These are phyloP conservation scores for Rhododendron kiyosumense DNA, from an alignment of 148 eudicot genomes.

Conservation along the genomic window DNA sequence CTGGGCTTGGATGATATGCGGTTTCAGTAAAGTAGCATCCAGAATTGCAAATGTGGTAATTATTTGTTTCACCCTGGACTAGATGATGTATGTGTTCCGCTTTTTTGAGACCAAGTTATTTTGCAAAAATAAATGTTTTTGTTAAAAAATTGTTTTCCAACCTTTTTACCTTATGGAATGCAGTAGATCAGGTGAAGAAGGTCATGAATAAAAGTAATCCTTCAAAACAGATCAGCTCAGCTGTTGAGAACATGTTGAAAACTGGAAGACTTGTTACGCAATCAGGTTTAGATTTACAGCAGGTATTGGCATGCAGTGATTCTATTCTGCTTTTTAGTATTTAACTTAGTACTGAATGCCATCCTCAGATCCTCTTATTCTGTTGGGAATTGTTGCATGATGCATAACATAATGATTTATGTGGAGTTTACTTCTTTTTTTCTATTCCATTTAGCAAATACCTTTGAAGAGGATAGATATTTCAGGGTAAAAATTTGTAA, in stretches of 20 bases:
- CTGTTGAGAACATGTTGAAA: slow-evolving; percentile 76
- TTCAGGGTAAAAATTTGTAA: neutral
- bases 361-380: neutral
- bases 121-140: neutral
- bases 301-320: slow-evolving; percentile 43
- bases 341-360: neutral
- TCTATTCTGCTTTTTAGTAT: neutral
- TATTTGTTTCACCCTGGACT: neutral
- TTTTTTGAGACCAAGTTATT: neutral
- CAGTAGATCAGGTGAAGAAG: slow-evolving; percentile 63
- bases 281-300: slow-evolving; percentile 73
- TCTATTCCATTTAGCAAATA: neutral
- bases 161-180: slow-evolving; percentile 19
- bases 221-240: slow-evolving; percentile 47
- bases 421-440: neutral
- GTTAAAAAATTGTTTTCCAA: neutral
- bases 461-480: neutral
- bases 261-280: slow-evolving; percentile 71
- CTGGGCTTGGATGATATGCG: neutral
- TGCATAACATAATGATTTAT: neutral
- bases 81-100: neutral
- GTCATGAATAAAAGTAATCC: slow-evolving; percentile 46
- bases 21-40: neutral
- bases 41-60: neutral
- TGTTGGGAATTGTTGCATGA: neutral